A percentile compares a stretch with the other conserved stretches of the same genome.
Conservation (phyloP, 768 basidiomycete genomes). For the Tricholoma bakamatsutake region DNA sequence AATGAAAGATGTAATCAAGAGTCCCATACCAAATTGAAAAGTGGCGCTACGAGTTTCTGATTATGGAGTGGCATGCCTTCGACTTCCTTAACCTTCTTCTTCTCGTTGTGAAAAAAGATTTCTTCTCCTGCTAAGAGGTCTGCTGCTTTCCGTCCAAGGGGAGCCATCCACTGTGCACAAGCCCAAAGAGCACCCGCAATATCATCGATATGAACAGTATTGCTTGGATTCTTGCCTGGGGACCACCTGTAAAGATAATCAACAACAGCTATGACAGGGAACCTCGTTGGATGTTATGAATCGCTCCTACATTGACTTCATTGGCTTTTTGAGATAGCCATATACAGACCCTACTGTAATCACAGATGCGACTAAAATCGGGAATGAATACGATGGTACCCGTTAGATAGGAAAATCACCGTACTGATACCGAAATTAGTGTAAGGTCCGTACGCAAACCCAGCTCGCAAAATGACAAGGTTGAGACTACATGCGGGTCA, state of each 20-base stretch:
- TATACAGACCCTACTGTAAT: constrained; percentile 78
- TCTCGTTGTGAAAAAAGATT: constrained; percentile 65
- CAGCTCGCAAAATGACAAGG: constrained; percentile 70
- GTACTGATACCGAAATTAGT: constrained; percentile 62
- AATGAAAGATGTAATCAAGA: neutral
- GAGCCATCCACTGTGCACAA: constrained; percentile 69
- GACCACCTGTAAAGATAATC: constrained; percentile 50
- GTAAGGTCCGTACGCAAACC: constrained; percentile 79
- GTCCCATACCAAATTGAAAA: constrained; percentile 72
- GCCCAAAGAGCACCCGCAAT: constrained; percentile 75
- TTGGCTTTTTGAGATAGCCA: constrained; percentile 75
- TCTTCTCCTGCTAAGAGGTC: constrained; percentile 60
- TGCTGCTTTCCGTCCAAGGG: constrained; percentile 58
- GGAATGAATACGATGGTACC: constrained; percentile 9
- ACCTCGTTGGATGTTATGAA: constrained; percentile 1
- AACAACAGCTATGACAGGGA: constrained; percentile 9
- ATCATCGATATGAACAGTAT: constrained; percentile 77
- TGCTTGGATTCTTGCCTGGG: constrained; percentile 67
- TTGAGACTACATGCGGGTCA: constrained; percentile 49
- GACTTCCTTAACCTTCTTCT: constrained; percentile 58
- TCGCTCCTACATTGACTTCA: constrained; percentile 69
- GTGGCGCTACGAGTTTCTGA: constrained; percentile 56
- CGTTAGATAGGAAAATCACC: constrained; percentile 16
- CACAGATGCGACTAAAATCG: constrained; percentile 51
- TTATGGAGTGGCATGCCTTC: constrained; percentile 54